Evolutionary conservation across 768 basidiomycete species (phyloP).

Genomic region (Tylopilus subfusipes): DNA sequence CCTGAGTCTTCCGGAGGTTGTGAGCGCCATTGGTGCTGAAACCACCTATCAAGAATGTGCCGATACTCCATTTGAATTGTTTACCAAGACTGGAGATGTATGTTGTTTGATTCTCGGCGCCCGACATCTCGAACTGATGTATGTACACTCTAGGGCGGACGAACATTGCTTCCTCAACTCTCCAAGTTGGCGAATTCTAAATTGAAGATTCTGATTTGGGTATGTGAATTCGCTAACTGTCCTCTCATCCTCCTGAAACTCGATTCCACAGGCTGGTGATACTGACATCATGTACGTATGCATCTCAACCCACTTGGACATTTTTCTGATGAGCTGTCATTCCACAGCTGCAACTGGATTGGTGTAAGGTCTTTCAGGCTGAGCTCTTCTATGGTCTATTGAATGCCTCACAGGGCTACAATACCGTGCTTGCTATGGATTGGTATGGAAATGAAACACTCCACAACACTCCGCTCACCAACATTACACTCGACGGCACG

Average conservation of each 20-base stretch:
- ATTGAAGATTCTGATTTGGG: conserved; percentile 41
- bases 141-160: conserved; percentile 27
- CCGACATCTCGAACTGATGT: background rate
- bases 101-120: conserved; percentile 8
- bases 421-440: conserved; percentile 42
- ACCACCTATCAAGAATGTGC: conserved; percentile 48
- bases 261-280: conserved; percentile 24
- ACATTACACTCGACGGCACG: conserved; percentile 54
- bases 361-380: conserved; percentile 30
- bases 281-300: conserved; percentile 24
- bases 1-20: conserved; percentile 34
- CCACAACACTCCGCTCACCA: conserved; percentile 40
- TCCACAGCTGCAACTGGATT: conserved; percentile 20
- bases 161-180: conserved; percentile 37
- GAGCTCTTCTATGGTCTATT: background rate
- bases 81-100: conserved; percentile 56
- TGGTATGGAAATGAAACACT: conserved; percentile 44
- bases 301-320: background rate
- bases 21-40: conserved; percentile 51
- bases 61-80: conserved; percentile 38
- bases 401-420: conserved; percentile 24
- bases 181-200: conserved; percentile 33
- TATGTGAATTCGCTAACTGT: conserved; percentile 8
- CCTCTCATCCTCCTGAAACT: background rate
- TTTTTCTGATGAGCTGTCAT: background rate